Conservation (phyloP, 352 stramenopile species). For the Pythium rhizo-oryzae region DNA sequence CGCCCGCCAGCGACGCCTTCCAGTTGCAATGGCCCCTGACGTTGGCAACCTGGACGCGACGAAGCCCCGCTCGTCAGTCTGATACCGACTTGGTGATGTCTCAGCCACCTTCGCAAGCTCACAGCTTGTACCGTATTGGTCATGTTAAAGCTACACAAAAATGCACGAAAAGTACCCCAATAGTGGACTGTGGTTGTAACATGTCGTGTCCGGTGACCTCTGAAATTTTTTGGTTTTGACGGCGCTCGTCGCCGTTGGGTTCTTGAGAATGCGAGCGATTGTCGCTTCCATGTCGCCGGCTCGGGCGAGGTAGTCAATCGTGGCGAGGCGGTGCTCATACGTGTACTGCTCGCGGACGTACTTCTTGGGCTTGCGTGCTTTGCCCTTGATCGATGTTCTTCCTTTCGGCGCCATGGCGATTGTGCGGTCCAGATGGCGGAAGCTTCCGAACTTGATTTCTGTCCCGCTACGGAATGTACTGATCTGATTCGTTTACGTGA, state of each 20-base stretch:
- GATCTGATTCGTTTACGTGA: neutral
- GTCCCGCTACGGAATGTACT: neutral
- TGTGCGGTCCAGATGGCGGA: neutral
- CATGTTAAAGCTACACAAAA: too few species aligned
- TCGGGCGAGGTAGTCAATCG: neutral
- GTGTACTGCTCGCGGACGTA: conserved; percentile 9
- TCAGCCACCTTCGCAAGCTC: too few species aligned
- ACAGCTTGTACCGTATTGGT: too few species aligned
- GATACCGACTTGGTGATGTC: too few species aligned
- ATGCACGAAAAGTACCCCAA: too few species aligned
- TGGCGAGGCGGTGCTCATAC: conserved; percentile 3
- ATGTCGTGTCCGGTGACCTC: too few species aligned
- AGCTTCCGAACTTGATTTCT: conserved; percentile 16
- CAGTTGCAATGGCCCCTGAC: too few species aligned
- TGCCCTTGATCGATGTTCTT: conserved; percentile 5
- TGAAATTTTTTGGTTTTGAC: too few species aligned
- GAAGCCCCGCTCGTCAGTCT: too few species aligned
- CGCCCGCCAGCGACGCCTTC: too few species aligned
- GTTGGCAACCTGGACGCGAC: too few species aligned
- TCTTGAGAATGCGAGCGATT: neutral
- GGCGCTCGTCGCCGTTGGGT: neutral
- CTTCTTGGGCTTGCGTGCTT: conserved; percentile 2
- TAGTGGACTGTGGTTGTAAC: too few species aligned
- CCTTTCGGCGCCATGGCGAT: conserved; percentile 1
- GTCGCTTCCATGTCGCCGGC: neutral